These are phyloP conservation scores for Torulaspora microellipsoides DNA, from an alignment of 805 yeast species.

Conservation along the genomic window DNA sequence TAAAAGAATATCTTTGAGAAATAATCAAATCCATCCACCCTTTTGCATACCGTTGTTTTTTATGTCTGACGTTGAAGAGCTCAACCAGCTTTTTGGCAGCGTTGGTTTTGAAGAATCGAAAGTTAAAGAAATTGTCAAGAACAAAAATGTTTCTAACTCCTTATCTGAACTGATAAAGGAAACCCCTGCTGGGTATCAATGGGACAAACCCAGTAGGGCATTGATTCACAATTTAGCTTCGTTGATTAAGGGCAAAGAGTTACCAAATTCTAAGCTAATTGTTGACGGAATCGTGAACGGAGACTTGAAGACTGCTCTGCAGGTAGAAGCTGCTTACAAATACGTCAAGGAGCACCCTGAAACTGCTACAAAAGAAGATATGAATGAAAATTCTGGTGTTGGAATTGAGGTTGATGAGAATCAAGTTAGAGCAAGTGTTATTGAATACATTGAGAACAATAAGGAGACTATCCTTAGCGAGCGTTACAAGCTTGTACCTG, in stretches of 20 bases:
- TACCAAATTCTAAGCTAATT: conserved; percentile 47
- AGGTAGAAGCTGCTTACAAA: conserved; percentile 75
- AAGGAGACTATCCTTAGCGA: conserved; percentile 57
- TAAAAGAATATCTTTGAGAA: not conserved
- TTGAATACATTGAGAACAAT: conserved; percentile 54
- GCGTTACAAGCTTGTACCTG: conserved; percentile 77
- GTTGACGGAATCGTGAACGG: conserved; percentile 61
- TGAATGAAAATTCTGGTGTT: conserved; percentile 71
- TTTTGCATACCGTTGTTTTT: not conserved
- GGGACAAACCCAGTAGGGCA: conserved; percentile 58
- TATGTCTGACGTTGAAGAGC: conserved; percentile 36
- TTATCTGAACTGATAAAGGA: conserved; percentile 55
- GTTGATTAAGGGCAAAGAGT: conserved; percentile 52
- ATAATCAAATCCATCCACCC: not conserved
- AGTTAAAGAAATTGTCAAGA: conserved; percentile 74
- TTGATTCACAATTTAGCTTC: conserved; percentile 76
- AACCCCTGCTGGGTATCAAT: conserved; percentile 30
- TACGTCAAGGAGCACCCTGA: conserved; percentile 55
- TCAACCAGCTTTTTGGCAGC: conserved; percentile 33
- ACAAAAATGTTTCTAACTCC: conserved; percentile 75
- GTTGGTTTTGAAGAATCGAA: conserved; percentile 71
- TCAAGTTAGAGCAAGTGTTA: conserved; percentile 56
- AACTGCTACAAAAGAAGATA: conserved; percentile 42
- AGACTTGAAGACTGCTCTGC: conserved; percentile 61
- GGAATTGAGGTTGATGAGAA: conserved; percentile 69